phyloP scores from a whole-genome alignment of 2,329 filamentous ascomycete genomes.

The Aspergillus arachidicola region DNA sequence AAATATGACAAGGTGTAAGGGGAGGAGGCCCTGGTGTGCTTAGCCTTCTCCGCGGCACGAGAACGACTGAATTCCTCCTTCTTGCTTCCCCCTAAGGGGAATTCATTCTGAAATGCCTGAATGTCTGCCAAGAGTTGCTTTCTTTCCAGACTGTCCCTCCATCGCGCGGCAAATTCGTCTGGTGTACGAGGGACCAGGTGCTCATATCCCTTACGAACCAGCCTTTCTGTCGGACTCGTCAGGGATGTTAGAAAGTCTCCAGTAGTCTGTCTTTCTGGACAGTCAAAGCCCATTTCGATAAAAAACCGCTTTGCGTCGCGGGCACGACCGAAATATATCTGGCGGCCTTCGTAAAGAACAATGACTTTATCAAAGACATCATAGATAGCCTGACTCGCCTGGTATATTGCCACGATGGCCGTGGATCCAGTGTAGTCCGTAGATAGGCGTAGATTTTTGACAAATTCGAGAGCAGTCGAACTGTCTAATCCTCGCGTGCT shows the following conservation, averaged over 20 bases:
- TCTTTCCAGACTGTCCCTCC: constrained; percentile 56
- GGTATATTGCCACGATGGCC: constrained; percentile 58
- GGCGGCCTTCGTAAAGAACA: constrained; percentile 71
- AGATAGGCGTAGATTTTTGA: constrained; percentile 50
- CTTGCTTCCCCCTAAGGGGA: constrained; percentile 38
- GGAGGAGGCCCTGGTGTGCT: constrained; percentile 61
- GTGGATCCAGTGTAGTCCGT: constrained; percentile 52
- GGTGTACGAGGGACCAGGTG: constrained; percentile 65
- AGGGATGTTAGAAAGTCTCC: constrained; percentile 71
- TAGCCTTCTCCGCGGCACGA: constrained; percentile 43
- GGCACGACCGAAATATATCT: constrained; percentile 73
- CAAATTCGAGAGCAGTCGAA: constrained; percentile 59
- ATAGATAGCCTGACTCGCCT: constrained; percentile 48
- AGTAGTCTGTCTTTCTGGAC: constrained; percentile 67
- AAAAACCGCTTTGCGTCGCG: constrained; percentile 65
- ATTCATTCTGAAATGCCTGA: constrained; percentile 39
- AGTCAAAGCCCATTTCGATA: constrained; percentile 68
- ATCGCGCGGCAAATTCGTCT: constrained; percentile 65
- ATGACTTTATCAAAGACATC: constrained; percentile 70
- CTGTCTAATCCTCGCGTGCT: constrained; percentile 53
- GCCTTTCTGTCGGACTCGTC: constrained; percentile 64
- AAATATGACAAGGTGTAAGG: constrained; percentile 78
- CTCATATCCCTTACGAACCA: constrained; percentile 60
- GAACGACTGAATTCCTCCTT: constrained; percentile 41
- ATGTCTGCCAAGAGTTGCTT: constrained; percentile 43